Base-by-base conservation (phyloP, 192 early-diverging fungal species). In the Coemansia sp. region DNA sequence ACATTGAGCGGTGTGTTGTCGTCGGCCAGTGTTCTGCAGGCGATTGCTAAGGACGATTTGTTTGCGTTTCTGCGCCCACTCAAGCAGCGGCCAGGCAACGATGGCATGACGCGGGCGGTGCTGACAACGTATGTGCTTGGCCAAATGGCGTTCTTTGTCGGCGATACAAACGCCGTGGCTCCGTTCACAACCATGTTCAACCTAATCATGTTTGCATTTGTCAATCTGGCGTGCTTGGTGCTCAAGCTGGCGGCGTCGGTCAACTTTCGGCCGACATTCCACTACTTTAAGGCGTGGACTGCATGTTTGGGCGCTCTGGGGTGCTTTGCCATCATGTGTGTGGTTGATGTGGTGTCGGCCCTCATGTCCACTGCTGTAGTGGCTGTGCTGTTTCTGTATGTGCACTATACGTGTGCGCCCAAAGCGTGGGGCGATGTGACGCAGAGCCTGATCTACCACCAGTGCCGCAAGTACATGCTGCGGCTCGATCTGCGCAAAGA, bases 381-480 rank as follows among this genome's bases (percentile, higher is more conserved):
- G 0, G 62, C 79, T 0, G 46, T 85, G 11, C 76, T 89, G 31
- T 88, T 89, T 24, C 71, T 87, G 50, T 76, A 83, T 63, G 85
- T 89, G 55, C 86, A 86, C 65, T 88, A 86, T 52, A 84, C 82
- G 31, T 83, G 83, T 3, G 82, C 85, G 28, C 86, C 86, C 10
- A 89, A 89, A 60, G 68, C 81, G 25, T 89, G 88, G 88, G 88
- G 88, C 17, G 85, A 89, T 51, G 86, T 89, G 5, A 86, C 85
- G 2, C 86, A 87, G 64, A 83, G 82, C 48, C 68, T 89, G 56
- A 88, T 89, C 54, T 89, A 86, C 65, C 88, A 88, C 64, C 86
- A 89, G 63, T 87, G 87, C 53, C 84, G 88, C 68, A 89, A 89
- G 63, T 88, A 81, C 60, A 67, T 89, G 60, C 67, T 89, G 20